Conservation (phyloP, 2,329 filamentous ascomycete species). For the Colletotrichum magnum region DNA sequence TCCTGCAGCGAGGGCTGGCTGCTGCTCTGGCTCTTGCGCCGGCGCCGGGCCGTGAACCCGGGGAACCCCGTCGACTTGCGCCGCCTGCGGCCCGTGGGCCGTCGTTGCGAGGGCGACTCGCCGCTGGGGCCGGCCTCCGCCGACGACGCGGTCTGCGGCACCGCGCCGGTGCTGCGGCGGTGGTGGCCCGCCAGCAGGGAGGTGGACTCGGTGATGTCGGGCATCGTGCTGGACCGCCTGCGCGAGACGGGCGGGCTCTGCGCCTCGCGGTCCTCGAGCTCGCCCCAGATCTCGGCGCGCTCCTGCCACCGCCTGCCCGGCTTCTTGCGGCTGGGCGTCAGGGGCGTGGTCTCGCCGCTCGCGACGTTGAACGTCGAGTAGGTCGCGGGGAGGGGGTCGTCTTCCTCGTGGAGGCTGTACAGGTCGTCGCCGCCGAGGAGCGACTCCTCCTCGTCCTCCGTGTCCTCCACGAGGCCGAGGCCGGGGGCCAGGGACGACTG, state of each 20-base stretch:
- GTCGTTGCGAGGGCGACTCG: constrained; percentile 38
- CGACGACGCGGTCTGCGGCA: constrained; percentile 40
- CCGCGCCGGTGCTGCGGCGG: constrained; percentile 43
- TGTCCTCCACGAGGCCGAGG: constrained; percentile 83
- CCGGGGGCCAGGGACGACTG: constrained; percentile 85
- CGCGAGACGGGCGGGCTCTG: constrained; percentile 57
- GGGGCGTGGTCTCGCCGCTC: constrained; percentile 54
- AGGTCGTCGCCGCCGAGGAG: constrained; percentile 64
- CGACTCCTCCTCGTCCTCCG: constrained; percentile 72
- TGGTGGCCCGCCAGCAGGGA: constrained; percentile 51
- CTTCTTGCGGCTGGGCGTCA: constrained; percentile 59
- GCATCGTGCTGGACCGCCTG: constrained; percentile 65
- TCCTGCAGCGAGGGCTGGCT: constrained; percentile 61
- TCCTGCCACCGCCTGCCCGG: constrained; percentile 72
- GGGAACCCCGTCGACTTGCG: constrained; percentile 74
- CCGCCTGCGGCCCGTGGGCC: constrained; percentile 57
- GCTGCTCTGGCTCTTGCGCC: constrained; percentile 54
- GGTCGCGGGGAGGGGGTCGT: constrained; percentile 50
- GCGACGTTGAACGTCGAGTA: constrained; percentile 65
- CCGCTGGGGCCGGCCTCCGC: constrained; percentile 42
- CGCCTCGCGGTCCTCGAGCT: constrained; percentile 81
- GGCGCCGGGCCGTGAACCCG: constrained; percentile 69
- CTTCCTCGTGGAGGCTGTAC: constrained; percentile 59
- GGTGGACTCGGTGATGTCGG: constrained; percentile 56
- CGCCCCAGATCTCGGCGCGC: constrained; percentile 87